Evolutionary conservation across 2,329 filamentous ascomycete species (phyloP).

Genomic region (Sclerotinia glacialis): DNA sequence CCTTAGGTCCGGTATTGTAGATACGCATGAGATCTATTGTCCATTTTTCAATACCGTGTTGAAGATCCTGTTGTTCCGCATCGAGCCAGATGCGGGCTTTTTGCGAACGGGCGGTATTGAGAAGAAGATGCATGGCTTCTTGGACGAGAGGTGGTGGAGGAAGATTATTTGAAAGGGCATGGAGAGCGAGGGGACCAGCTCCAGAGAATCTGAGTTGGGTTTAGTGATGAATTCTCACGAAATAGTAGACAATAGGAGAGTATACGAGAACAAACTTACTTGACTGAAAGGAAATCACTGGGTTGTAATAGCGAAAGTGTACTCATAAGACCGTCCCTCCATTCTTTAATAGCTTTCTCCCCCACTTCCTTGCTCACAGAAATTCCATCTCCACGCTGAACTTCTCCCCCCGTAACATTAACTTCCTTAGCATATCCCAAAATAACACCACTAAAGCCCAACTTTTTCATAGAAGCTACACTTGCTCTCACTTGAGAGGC

Average conservation of each 20-base stretch:
- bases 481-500: slow-evolving; percentile 63
- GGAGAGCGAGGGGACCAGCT: slow-evolving; percentile 45
- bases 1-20: slow-evolving; percentile 46
- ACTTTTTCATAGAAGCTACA: slow-evolving; percentile 60
- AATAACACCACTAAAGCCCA: slow-evolving; percentile 80
- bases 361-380: slow-evolving; percentile 10
- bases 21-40: slow-evolving; percentile 52
- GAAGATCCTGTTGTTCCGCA: slow-evolving; percentile 53
- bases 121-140: slow-evolving; percentile 41
- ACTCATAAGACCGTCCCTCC: slow-evolving; percentile 52
- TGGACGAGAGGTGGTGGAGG: slow-evolving; percentile 46
- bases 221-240: not conserved
- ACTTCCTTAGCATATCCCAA: slow-evolving; percentile 80
- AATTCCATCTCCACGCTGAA: not conserved
- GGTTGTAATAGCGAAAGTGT: slow-evolving; percentile 51
- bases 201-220: slow-evolving; percentile 45
- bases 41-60: slow-evolving; percentile 52
- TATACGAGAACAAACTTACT: slow-evolving; percentile 40
- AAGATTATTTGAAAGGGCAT: slow-evolving; percentile 43
- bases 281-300: slow-evolving; percentile 52
- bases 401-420: slow-evolving; percentile 11
- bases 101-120: slow-evolving; percentile 29
- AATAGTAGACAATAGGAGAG: not conserved
- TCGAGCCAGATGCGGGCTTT: slow-evolving; percentile 49
- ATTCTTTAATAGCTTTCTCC: slow-evolving; percentile 34